A percentile compares a stretch with the other conserved stretches of the same genome.
Evolutionary conservation across 768 basidiomycete species (phyloP).

Genomic region (Strobilomyces echinocephalus): DNA sequence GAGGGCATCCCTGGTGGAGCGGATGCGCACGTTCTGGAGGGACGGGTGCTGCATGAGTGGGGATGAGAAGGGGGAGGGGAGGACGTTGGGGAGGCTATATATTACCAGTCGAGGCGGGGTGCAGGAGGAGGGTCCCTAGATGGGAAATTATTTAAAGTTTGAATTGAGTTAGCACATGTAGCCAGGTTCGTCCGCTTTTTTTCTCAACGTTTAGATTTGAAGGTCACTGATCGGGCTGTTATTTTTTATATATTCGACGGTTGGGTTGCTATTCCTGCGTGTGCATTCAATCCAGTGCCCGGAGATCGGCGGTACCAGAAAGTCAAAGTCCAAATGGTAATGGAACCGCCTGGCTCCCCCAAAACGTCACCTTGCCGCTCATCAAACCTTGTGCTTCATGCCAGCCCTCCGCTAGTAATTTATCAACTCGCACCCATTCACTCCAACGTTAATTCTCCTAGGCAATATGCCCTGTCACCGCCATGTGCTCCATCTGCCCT

Average conservation of each 20-base stretch:
- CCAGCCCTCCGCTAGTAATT: neutral
- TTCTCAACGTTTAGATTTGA: constrained; percentile 12
- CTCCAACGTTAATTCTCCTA: constrained; percentile 18
- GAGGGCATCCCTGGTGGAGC: constrained; percentile 74
- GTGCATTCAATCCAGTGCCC: neutral
- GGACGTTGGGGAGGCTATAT: constrained; percentile 32
- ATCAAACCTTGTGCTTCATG: constrained; percentile 25
- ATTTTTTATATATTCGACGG: neutral
- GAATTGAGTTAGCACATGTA: constrained; percentile 46
- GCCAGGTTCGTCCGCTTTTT: neutral
- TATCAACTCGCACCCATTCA: neutral
- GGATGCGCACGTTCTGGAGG: constrained; percentile 68
- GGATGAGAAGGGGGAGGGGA: constrained; percentile 23
- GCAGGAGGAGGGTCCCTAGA: constrained; percentile 17
- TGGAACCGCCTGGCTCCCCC: constrained; percentile 3
- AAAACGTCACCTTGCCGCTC: neutral
- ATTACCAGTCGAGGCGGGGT: constrained; percentile 29
- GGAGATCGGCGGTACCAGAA: constrained; percentile 16
- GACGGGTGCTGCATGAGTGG: constrained; percentile 69
- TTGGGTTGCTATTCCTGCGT: neutral
- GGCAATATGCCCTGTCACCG: neutral
- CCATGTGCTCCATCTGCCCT: neutral
- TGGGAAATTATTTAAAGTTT: constrained; percentile 51
- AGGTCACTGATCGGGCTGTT: constrained; percentile 20
- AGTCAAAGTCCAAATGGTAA: constrained; percentile 11